Base-by-base conservation (phyloP, 352 stramenopile species). In the Pythium folliculosum region DNA sequence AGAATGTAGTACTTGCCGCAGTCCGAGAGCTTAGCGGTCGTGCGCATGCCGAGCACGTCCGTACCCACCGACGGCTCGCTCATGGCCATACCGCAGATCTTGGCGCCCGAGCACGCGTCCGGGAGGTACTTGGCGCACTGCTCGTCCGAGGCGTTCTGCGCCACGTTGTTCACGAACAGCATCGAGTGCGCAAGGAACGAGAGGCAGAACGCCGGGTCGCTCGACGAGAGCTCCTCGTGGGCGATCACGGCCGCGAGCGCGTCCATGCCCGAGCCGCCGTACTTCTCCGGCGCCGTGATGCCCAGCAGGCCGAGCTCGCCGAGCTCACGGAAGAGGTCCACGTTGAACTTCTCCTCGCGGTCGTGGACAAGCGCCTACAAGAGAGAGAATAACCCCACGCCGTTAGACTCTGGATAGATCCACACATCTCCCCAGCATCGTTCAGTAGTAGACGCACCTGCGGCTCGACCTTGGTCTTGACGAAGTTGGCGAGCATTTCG, bases 21-120 rank as follows among this genome's bases (percentile, higher is more conserved):
- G 49, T 89, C 78, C 40, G 84, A 86, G 65, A 92, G 89, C 47
- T 83, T 93, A 17, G 97, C 97, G 22, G 84, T 98, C 4, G 98
- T 99, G 59, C 80, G 89, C 96, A 99, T 99, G 40, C 96, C 96
- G 40, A 99, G 77, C 32, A 96, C 89, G 63, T 97, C 92, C 2
- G 92, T 98, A 47, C 98, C 98, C 47, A 97, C 95, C 32, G 94
- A 97, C 27, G 97, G 97, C 81, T 99, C 98, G 73, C 89, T 98
- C 97, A 99, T 99, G 57, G 92, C 96, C 97, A 99, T 99, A 37
- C 97, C 98, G 61, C 97, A 97, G 72, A 99, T 98, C 63, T 92
- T 92, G 13, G 80, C 84, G 35, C 97, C 98, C 3, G 89, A 90
- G 72, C 96, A 99, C 50, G 95, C 85, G 22, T 76, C 78, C 37